These are phyloP conservation scores for Pelagomonas calceolata DNA, from an alignment of 108 stramenopile species.

Conservation along the genomic window DNA sequence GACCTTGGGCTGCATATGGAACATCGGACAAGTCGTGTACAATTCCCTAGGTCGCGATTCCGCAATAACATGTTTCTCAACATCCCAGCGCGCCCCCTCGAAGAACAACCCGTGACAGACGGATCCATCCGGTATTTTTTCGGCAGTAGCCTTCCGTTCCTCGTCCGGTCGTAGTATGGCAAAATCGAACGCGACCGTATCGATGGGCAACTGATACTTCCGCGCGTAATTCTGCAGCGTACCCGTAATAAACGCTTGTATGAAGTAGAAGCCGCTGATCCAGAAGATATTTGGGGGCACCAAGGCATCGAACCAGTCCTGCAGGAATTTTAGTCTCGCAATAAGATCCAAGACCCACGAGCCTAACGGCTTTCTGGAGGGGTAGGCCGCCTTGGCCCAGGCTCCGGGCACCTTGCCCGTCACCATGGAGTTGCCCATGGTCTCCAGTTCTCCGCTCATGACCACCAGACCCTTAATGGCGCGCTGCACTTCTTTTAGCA, in stretches of 20 bases:
- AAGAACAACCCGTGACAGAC: slow-evolving; percentile 43
- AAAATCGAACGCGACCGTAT: slow-evolving; percentile 43
- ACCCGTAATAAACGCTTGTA: slow-evolving; percentile 55
- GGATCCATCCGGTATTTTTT: slow-evolving; percentile 37
- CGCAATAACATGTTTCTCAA: slow-evolving; percentile 19
- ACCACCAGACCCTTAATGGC: slow-evolving; percentile 52
- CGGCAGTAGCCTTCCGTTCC: slow-evolving; percentile 10
- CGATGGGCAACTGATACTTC: slow-evolving; percentile 45
- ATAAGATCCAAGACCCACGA: slow-evolving; percentile 51
- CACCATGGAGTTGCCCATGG: slow-evolving; percentile 51
- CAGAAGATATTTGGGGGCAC: slow-evolving; percentile 38
- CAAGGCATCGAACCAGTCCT: slow-evolving; percentile 29
- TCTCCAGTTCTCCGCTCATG: slow-evolving; percentile 49
- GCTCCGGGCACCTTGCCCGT: slow-evolving; percentile 34
- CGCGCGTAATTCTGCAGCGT: slow-evolving; percentile 56
- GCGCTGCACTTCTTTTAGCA: slow-evolving; percentile 37
- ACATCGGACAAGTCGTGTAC: slow-evolving; percentile 38
- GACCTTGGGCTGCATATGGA: slow-evolving; percentile 37
- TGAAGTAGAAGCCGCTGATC: slow-evolving; percentile 53
- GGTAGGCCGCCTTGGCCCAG: slow-evolving; percentile 43
- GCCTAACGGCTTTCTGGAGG: slow-evolving; percentile 48
- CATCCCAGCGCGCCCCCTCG: slow-evolving; percentile 49
- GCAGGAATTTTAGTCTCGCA: slow-evolving; percentile 32
- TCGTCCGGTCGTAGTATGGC: slow-evolving; percentile 33
- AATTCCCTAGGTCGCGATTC: slow-evolving; percentile 43